phyloP scores from a whole-genome alignment of 2,329 filamentous ascomycete genomes.

The Didymella exigua region DNA sequence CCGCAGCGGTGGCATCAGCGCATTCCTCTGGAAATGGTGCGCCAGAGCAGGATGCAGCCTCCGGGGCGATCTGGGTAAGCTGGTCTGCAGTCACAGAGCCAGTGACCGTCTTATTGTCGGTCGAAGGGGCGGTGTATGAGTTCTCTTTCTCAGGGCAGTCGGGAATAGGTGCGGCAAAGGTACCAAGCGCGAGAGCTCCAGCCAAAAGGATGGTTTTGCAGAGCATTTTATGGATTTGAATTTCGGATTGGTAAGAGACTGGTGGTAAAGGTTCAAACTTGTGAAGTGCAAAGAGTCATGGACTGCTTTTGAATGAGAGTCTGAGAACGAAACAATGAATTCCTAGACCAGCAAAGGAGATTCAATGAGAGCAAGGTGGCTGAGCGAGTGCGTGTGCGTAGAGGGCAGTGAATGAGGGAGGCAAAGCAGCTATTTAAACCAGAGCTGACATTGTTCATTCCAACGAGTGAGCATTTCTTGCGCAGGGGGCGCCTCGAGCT shows the following conservation, averaged over 20 bases:
- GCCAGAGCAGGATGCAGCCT: conserved; percentile 59
- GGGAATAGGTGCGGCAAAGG: conserved; percentile 30
- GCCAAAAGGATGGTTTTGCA: conserved; percentile 31
- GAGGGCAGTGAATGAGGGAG: conserved; percentile 2
- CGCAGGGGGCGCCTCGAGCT: conserved; percentile 5
- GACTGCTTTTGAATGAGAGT: conserved; percentile 12
- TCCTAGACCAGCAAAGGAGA: conserved; percentile 20
- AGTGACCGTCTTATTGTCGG: conserved; percentile 6
- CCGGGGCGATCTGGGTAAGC: conserved; percentile 63
- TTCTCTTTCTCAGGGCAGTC: conserved; percentile 6
- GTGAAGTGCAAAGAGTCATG: background rate
- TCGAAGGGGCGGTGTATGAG: conserved; percentile 4
- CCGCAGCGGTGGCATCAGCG: conserved; percentile 62
- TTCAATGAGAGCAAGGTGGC: conserved; percentile 10
- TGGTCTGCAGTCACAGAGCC: conserved; percentile 29
- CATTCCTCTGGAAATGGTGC: conserved; percentile 63
- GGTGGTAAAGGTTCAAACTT: background rate
- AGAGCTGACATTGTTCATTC: conserved; percentile 6
- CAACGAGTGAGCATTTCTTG: background rate
- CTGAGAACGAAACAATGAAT: conserved; percentile 7
- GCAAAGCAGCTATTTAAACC: conserved; percentile 11
- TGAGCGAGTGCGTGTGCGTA: conserved; percentile 3
- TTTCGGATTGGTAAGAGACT: background rate
- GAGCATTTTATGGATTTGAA: conserved; percentile 28
- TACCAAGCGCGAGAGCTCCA: conserved; percentile 48